Conservation (phyloP, 1,284 basidiomycete species). For the Paramarasmius palmivorus region DNA sequence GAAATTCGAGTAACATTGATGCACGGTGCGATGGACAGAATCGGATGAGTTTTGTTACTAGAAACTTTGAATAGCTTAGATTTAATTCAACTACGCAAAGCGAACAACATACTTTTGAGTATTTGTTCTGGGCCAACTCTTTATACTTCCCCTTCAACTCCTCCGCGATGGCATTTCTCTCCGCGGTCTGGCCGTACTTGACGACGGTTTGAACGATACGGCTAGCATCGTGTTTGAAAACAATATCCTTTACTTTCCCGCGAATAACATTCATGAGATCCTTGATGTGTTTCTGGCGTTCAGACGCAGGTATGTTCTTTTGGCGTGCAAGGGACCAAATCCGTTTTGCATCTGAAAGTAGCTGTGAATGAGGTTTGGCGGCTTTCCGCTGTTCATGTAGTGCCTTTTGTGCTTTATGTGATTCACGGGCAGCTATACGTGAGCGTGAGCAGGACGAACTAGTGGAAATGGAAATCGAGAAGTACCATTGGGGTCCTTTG, state of each 20-base stretch:
- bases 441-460: slow-evolving; percentile 6
- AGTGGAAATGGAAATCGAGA: slow-evolving; percentile 10
- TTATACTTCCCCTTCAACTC: slow-evolving; percentile 82
- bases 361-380: slow-evolving; percentile 74
- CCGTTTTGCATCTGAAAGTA: slow-evolving; percentile 74
- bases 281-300: slow-evolving; percentile 72
- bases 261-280: slow-evolving; percentile 75
- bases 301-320: slow-evolving; percentile 69
- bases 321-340: slow-evolving; percentile 82
- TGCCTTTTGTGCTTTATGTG: slow-evolving; percentile 66
- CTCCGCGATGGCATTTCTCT: slow-evolving; percentile 75
- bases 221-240: slow-evolving; percentile 88
- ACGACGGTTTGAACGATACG: slow-evolving; percentile 86
- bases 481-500: slow-evolving; percentile 60
- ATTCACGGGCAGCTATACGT: slow-evolving; percentile 54
- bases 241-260: slow-evolving; percentile 81
- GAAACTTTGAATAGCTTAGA: slow-evolving; percentile 53
- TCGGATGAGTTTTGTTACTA: slow-evolving; percentile 83
- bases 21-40: slow-evolving; percentile 72
- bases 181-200: slow-evolving; percentile 78
- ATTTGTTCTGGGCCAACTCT: slow-evolving; percentile 81
- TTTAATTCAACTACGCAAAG: background rate
- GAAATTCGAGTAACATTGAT: slow-evolving; percentile 76
- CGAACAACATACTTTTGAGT: slow-evolving; percentile 69
- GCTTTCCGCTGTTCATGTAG: slow-evolving; percentile 68